These are phyloP conservation scores for Mycena sanguinolenta DNA, from an alignment of 768 basidiomycete species.

Conservation along the genomic window DNA sequence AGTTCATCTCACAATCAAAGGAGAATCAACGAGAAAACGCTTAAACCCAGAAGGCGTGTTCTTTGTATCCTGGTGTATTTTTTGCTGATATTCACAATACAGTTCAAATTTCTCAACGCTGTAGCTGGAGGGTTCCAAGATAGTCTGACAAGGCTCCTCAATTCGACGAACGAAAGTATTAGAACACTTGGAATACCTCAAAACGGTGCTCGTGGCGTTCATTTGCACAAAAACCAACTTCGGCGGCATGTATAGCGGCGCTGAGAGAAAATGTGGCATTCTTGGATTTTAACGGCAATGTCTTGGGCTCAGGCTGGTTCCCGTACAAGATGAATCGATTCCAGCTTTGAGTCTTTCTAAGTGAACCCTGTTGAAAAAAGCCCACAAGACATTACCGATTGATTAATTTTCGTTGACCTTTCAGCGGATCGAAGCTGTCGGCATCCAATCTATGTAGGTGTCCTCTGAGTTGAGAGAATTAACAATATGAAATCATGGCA, in stretches of 20 bases:
- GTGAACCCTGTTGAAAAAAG: not conserved
- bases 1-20: constrained; percentile 69
- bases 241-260: constrained; percentile 69
- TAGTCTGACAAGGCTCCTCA: constrained; percentile 61
- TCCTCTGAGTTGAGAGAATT: constrained; percentile 3
- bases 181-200: constrained; percentile 57
- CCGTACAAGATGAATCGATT: constrained; percentile 74
- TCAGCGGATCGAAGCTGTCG: constrained; percentile 73
- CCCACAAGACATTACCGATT: constrained; percentile 63
- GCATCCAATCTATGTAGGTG: constrained; percentile 70
- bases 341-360: constrained; percentile 69
- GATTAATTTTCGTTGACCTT: constrained; percentile 80
- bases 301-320: constrained; percentile 48
- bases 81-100: constrained; percentile 80
- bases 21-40: constrained; percentile 84
- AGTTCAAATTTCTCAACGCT: constrained; percentile 86
- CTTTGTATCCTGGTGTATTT: constrained; percentile 80
- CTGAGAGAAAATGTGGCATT: constrained; percentile 55
- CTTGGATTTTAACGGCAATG: constrained; percentile 38
- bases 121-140: constrained; percentile 81
- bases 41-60: constrained; percentile 68
- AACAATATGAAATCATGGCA: not conserved
- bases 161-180: not conserved
- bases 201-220: constrained; percentile 64
- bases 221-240: constrained; percentile 52